phyloP scores from a whole-genome alignment of 805 yeast genomes.

The Wickerhamomyces hampshirensis region DNA sequence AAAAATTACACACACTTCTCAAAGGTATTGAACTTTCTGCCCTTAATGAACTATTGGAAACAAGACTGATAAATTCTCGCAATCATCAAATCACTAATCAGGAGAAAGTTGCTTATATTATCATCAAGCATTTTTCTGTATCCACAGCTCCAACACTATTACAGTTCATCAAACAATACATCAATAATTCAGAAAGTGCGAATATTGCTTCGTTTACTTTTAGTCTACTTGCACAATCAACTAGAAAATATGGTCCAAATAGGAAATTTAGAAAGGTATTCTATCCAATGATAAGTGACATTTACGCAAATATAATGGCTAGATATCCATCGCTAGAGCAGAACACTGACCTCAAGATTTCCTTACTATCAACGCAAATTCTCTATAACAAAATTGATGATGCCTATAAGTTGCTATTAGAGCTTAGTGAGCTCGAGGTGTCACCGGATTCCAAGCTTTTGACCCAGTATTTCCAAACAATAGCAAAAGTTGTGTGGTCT shows the following conservation, averaged over 20 bases:
- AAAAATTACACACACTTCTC: too few species aligned
- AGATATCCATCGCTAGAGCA: conserved; percentile 3
- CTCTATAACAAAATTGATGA: conserved; percentile 1
- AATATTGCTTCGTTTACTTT: not conserved
- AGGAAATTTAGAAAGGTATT: not conserved
- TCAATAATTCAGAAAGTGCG: not conserved
- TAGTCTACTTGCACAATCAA: not conserved
- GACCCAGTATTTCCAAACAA: conserved; percentile 3
- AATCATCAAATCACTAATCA: conserved; percentile 7
- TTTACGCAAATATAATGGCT: not conserved
- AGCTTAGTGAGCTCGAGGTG: not conserved
- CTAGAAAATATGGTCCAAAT: not conserved
- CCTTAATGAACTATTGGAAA: not conserved
- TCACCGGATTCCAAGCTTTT: conserved; percentile 1
- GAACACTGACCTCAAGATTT: conserved; percentile 1
- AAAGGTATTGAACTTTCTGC: too few species aligned
- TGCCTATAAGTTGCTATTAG: not conserved
- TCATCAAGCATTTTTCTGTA: not conserved
- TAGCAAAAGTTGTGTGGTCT: not conserved
- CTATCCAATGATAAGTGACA: not conserved
- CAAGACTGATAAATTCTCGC: not conserved
- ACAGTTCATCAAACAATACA: not conserved
- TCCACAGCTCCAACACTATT: not conserved
- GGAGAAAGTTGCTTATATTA: conserved; percentile 6
- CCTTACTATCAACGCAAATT: not conserved